Base-by-base conservation (phyloP, 441 rosid genomes). In the Populus hybrid region DNA sequence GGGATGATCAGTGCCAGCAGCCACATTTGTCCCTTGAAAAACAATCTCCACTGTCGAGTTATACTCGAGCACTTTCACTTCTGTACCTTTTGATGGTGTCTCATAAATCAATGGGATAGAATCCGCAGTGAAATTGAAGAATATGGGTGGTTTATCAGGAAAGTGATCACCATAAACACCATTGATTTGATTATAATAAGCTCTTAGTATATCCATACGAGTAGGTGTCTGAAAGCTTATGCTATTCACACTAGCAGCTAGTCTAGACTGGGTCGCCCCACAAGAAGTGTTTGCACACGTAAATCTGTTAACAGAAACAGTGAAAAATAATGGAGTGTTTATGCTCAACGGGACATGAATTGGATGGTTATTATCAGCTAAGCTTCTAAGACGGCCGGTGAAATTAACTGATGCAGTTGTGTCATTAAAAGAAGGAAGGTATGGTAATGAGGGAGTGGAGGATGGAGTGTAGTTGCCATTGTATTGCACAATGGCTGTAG, bases 401-500 rank as follows among this genome's bases (percentile, higher is more conserved):
- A 91, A 91, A 16, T 38, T 67, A 18, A 77, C 76, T 1, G 91
- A 81, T 14, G 91, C 85, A 46, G 9, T 32, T 5, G 88, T 81
- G 72, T 89, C 87, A 28, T 83, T 88, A 2, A 74, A 46, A 53
- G 8, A 18, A 14, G 91, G 87, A 38, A 88, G 88, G 18, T 38
- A 0, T 0, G 95, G 93, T 24, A 88, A 68, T 18, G 21, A 35
- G 57, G 77, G 84, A 8, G 77, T 24, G 10, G 77, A 61, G 1
- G 87, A 59, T n/a, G 82, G 76, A 10, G 81, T 67, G 59, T 81
- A 50, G 10, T 74, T 77, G 36, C 83, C 84, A 12, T 46, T 61
- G 73, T 91, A 91, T 53, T 86, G 87, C 32, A 89, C 69, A 42
- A 81, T 71, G 24, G 89, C 93, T 0, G 90, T 78, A 36, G 87